These are phyloP conservation scores for Trichoderma erinaceum DNA, from an alignment of 495 filamentous ascomycete species.

Conservation along the genomic window DNA sequence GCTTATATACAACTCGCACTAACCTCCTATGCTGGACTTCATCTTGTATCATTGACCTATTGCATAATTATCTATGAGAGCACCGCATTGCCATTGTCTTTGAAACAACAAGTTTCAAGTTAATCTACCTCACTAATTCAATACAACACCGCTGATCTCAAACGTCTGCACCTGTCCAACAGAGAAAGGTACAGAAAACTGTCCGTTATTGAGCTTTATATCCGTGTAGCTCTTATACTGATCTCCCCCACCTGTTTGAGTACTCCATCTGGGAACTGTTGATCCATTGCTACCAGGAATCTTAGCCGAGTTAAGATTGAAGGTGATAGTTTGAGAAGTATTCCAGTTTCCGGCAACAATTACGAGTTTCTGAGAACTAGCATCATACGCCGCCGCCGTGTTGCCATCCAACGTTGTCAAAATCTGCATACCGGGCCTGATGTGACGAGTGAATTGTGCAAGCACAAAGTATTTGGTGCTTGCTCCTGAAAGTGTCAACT, in stretches of 20 bases:
- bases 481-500: constrained; percentile 21
- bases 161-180: constrained; percentile 27
- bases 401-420: constrained; percentile 24
- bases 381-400: constrained; percentile 32
- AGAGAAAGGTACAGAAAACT: constrained; percentile 30
- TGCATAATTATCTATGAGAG: too few species aligned
- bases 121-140: constrained; percentile 9
- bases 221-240: constrained; percentile 28
- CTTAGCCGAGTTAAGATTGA: constrained; percentile 30
- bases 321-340: constrained; percentile 31
- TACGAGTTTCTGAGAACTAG: constrained; percentile 26
- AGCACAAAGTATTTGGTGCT: constrained; percentile 35
- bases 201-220: constrained; percentile 24
- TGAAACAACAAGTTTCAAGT: too few species aligned
- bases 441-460: constrained; percentile 33
- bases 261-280: constrained; percentile 30
- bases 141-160: constrained; percentile 23
- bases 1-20: too few species aligned
- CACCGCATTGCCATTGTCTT: too few species aligned
- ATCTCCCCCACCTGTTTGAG: constrained; percentile 27
- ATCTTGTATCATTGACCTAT: too few species aligned
- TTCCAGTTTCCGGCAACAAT: constrained; percentile 36
- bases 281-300: constrained; percentile 25
- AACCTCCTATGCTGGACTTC: too few species aligned
- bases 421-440: constrained; percentile 31